Conservation (phyloP, 768 basidiomycete species). For the Gloeostereum incarnatum region DNA sequence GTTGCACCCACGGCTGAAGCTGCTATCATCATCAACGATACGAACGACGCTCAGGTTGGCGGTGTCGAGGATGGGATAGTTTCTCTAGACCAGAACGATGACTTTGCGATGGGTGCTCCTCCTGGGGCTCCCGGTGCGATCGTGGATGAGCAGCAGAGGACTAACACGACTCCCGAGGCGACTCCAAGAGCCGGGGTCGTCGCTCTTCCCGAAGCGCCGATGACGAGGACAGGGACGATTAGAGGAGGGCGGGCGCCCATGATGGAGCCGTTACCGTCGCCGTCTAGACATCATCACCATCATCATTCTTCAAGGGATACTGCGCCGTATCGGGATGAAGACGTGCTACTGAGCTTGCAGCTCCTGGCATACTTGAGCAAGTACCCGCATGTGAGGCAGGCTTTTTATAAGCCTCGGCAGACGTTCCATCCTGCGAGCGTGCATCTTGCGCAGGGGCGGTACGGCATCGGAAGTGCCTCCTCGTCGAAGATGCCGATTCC, state of each 20-base stretch:
- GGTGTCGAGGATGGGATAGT: slow-evolving; percentile 73
- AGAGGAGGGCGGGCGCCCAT: slow-evolving; percentile 10
- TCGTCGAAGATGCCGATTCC: slow-evolving; percentile 1
- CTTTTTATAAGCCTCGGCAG: slow-evolving; percentile 84
- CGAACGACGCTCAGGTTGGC: slow-evolving; percentile 22
- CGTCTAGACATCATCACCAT: slow-evolving; percentile 20
- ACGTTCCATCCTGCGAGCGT: slow-evolving; percentile 75
- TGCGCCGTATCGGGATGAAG: slow-evolving; percentile 88
- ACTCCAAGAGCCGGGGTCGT: slow-evolving; percentile 58
- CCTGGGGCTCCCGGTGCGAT: slow-evolving; percentile 85
- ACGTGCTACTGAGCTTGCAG: slow-evolving; percentile 84
- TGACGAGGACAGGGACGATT: slow-evolving; percentile 13
- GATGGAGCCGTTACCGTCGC: slow-evolving; percentile 6
- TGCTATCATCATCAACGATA: slow-evolving; percentile 44
- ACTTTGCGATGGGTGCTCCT: slow-evolving; percentile 85
- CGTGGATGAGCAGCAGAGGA: slow-evolving; percentile 9
- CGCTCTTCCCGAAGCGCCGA: slow-evolving; percentile 30
- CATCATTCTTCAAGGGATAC: slow-evolving; percentile 20
- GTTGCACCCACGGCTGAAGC: slow-evolving; percentile 30
- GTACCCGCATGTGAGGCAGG: slow-evolving; percentile 93
- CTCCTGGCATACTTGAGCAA: slow-evolving; percentile 95
- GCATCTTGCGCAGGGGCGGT: slow-evolving; percentile 22
- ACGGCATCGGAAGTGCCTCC: slow-evolving; percentile 4
- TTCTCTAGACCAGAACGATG: slow-evolving; percentile 72
- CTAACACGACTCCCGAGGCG: slow-evolving; percentile 40